phyloP scores from a whole-genome alignment of 2,329 filamentous ascomycete genomes.

The Parafenestella ontariensis region DNA sequence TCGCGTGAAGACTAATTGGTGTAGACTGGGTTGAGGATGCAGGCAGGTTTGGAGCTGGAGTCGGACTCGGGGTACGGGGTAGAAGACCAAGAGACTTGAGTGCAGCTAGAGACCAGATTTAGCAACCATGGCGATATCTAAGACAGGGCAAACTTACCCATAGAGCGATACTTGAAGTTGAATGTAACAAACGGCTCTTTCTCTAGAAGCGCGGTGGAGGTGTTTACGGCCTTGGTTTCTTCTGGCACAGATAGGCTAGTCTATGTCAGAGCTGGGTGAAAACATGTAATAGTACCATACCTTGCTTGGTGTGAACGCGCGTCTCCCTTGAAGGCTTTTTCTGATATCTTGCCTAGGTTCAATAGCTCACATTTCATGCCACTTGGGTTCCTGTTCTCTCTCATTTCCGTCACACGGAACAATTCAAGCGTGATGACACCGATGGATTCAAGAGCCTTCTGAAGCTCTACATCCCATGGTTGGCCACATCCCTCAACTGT shows the following conservation, averaged over 20 bases:
- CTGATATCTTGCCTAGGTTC: slow-evolving; percentile 2
- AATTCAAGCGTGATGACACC: not conserved
- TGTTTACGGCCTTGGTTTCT: no score
- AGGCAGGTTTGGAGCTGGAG: not conserved
- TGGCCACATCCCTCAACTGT: not conserved
- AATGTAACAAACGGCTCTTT: not conserved
- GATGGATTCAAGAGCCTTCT: not conserved
- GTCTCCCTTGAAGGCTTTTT: slow-evolving; percentile 18
- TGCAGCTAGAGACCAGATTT: not conserved
- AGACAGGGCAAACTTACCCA: not conserved
- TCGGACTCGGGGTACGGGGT: not conserved
- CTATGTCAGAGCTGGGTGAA: not conserved
- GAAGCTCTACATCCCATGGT: not conserved
- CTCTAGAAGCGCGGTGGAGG: no score
- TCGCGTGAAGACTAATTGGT: not conserved
- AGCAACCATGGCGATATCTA: not conserved
- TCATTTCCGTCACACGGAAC: not conserved
- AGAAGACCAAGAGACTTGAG: not conserved
- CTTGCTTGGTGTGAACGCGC: slow-evolving; percentile 14
- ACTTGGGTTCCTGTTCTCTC: no score
- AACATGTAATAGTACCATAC: no score
- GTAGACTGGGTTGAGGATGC: not conserved
- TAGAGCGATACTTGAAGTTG: not conserved
- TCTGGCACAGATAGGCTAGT: no score
- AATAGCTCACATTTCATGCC: not conserved